Conservation (phyloP, 805 yeast species). For the Cyberlindnera xylosilytica region DNA sequence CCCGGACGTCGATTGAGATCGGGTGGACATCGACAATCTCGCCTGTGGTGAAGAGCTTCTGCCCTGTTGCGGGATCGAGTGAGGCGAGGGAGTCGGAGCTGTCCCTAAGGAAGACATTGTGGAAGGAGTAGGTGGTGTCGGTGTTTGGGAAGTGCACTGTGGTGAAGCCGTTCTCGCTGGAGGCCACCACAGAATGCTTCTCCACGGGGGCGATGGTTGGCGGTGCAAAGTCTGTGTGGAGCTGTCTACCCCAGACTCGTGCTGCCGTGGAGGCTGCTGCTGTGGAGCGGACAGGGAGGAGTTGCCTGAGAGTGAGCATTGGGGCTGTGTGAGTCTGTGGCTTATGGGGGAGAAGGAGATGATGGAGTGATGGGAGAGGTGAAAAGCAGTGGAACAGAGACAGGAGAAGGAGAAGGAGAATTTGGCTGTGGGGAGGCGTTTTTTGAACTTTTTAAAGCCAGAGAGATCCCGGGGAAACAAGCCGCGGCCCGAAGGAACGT, state of each 20-base stretch:
- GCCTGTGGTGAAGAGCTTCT: conserved; percentile 65
- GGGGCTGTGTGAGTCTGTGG: no score
- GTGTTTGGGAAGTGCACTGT: conserved; percentile 11
- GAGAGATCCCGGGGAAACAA: no score
- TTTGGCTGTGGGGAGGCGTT: no score
- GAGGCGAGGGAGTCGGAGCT: conserved; percentile 48
- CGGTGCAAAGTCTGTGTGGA: background rate
- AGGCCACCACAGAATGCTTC: conserved; percentile 6
- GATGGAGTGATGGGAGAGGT: no score
- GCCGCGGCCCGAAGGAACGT: conserved; percentile 1
- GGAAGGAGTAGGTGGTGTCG: conserved; percentile 25
- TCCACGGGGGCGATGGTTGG: background rate
- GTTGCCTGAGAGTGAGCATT: background rate
- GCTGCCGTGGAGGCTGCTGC: background rate
- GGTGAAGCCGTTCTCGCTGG: conserved; percentile 8
- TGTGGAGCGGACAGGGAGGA: background rate
- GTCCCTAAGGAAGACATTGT: conserved; percentile 61
- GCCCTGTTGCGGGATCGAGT: conserved; percentile 53
- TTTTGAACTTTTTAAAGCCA: no score
- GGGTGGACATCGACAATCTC: conserved; percentile 36
- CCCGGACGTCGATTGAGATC: conserved; percentile 31
- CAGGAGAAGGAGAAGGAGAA: no score
- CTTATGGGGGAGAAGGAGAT: no score
- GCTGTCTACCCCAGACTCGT: conserved; percentile 3
- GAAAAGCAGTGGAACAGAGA: no score